phyloP scores from a whole-genome alignment of 202 grass and related monocot genomes.

The Miscanthus sacchariflorus region DNA sequence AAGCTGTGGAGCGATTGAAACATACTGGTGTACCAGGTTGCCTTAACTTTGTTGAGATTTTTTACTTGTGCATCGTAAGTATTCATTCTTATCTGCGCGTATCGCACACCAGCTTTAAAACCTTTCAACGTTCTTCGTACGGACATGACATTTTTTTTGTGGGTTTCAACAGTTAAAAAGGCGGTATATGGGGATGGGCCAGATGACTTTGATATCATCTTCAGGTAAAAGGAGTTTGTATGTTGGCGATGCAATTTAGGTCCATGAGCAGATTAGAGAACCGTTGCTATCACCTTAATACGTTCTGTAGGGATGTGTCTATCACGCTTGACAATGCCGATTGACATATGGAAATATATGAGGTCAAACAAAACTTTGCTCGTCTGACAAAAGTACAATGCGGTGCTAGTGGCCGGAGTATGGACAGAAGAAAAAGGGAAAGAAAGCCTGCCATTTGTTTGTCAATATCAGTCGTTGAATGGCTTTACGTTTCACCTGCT shows the following conservation, averaged over 20 bases:
- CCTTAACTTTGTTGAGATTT: neutral
- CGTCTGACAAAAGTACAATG: neutral
- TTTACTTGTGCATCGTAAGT: neutral
- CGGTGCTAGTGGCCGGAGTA: neutral
- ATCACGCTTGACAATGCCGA: neutral
- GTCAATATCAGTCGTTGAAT: neutral
- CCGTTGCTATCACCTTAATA: neutral
- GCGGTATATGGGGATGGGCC: neutral
- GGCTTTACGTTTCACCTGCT: conserved; percentile 29
- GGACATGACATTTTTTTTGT: neutral
- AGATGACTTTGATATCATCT: neutral
- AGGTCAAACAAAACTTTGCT: conserved; percentile 4
- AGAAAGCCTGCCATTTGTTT: neutral
- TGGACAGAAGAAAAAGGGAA: conserved; percentile 9
- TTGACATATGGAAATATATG: neutral
- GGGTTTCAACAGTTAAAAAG: neutral
- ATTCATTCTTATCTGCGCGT: neutral
- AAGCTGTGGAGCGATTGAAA: neutral
- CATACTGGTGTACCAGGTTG: neutral
- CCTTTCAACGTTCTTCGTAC: neutral
- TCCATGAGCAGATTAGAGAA: neutral
- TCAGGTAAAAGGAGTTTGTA: neutral
- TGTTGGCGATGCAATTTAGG: neutral
- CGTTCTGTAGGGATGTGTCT: neutral
- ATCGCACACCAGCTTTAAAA: neutral